A percentile compares a stretch with the other conserved stretches of the same genome.
These are phyloP conservation scores for Ganoderma lingzhi DNA, from an alignment of 1,284 basidiomycete genomes.

Conservation along the genomic window DNA sequence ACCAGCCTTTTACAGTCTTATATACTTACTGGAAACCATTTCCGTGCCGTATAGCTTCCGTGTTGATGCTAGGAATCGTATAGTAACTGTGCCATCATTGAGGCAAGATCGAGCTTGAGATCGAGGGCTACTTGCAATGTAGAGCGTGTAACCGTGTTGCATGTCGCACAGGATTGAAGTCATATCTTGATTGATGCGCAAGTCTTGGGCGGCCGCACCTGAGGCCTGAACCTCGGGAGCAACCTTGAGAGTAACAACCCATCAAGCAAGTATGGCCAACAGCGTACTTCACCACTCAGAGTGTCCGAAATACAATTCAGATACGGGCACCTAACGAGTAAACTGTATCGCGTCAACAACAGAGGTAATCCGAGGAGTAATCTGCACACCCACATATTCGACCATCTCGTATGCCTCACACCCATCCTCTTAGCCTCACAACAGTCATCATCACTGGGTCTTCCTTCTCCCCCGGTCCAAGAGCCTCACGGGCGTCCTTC, in stretches of 20 bases:
- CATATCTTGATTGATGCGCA: background rate
- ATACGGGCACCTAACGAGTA: background rate
- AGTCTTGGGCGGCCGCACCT: background rate
- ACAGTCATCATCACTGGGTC: constrained; percentile 28
- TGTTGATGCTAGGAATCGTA: background rate
- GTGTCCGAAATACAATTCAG: background rate
- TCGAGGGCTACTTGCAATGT: background rate
- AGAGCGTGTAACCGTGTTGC: background rate
- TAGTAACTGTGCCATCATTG: background rate
- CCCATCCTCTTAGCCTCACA: constrained; percentile 31
- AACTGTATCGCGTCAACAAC: background rate
- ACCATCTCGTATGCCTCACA: constrained; percentile 4
- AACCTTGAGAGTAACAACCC: no score
- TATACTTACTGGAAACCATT: background rate
- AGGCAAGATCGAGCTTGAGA: background rate
- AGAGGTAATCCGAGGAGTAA: background rate
- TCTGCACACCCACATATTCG: background rate
- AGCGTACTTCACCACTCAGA: background rate
- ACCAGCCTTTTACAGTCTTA: background rate
- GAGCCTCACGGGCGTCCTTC: constrained; percentile 38
- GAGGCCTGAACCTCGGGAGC: no score
- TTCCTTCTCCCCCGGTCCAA: constrained; percentile 26
- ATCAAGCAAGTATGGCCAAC: no score
- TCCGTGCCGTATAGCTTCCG: background rate
- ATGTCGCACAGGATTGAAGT: background rate